Percentiles rank a stretch among this genome's conserved stretches.
These are phyloP conservation scores for Papiliotrema fonsecae DNA, from an alignment of 1,284 basidiomycete species.

Conservation along the genomic window DNA sequence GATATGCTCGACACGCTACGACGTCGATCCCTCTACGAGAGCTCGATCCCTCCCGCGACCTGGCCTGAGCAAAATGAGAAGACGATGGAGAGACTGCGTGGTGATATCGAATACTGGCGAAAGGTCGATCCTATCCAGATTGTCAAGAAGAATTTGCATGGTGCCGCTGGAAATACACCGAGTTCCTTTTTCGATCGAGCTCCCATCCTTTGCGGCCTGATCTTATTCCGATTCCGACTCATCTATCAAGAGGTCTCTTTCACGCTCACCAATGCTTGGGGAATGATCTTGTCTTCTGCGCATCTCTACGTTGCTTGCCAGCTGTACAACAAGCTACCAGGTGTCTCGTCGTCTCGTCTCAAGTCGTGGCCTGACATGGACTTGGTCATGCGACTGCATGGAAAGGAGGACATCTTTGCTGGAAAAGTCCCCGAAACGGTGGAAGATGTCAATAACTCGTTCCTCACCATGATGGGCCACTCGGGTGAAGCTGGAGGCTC, in stretches of 20 bases:
- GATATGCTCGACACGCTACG: conserved; percentile 2
- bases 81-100: not conserved
- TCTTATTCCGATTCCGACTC: conserved; percentile 13
- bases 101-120: not conserved
- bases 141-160: not conserved
- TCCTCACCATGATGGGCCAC: conserved; percentile 9
- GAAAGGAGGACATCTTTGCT: conserved; percentile 15
- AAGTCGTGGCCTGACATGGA: conserved; percentile 15
- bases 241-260: conserved; percentile 12
- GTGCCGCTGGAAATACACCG: not conserved
- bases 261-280: conserved; percentile 9
- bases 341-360: not conserved
- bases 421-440: conserved; percentile 8
- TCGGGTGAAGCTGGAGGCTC: conserved; percentile 8
- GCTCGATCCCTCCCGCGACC: not conserved
- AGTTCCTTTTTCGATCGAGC: conserved; percentile 6
- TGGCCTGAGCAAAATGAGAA: not conserved
- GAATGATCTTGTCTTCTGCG: conserved; percentile 6
- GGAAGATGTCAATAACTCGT: conserved; percentile 8
- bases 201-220: conserved; percentile 14
- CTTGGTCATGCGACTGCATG: conserved; percentile 11
- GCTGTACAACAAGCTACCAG: not conserved
- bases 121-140: not conserved
- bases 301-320: conserved; percentile 12
- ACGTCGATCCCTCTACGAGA: not conserved